phyloP scores from a whole-genome alignment of 2,329 filamentous ascomycete species.

The Elsinoe australis region DNA sequence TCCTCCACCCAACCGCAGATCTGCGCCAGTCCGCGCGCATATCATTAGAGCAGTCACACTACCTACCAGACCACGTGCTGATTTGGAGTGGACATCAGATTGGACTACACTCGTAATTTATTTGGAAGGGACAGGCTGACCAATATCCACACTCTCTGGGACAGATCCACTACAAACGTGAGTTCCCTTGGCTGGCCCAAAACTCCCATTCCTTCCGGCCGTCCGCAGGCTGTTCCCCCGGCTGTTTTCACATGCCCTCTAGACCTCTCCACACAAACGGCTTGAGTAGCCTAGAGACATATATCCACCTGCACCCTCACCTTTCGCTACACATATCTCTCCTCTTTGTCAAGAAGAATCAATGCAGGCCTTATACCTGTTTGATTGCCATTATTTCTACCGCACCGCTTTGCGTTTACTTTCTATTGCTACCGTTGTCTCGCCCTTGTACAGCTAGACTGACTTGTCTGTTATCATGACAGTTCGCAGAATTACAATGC shows the following conservation, averaged over 20 bases:
- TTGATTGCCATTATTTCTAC: constrained; percentile 91
- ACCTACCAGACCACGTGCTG: too few relatives aligned
- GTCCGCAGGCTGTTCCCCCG: background rate
- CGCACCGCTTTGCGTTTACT: constrained; percentile 80
- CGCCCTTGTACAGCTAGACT: constrained; percentile 62
- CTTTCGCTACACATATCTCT: background rate
- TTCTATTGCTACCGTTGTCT: constrained; percentile 71
- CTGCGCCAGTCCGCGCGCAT: too few relatives aligned
- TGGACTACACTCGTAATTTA: too few relatives aligned
- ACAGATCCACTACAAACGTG: too few relatives aligned
- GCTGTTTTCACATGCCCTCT: constrained; percentile 10
- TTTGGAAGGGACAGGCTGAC: too few relatives aligned
- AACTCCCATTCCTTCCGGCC: too few relatives aligned
- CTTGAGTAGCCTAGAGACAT: constrained; percentile 6
- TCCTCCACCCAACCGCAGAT: too few relatives aligned
- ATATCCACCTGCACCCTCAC: constrained; percentile 3
- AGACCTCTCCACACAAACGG: constrained; percentile 11
- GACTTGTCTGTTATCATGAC: constrained; percentile 44
- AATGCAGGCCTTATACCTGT: constrained; percentile 67
- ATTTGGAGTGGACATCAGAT: too few relatives aligned
- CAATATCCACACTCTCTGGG: too few relatives aligned
- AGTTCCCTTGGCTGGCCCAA: too few relatives aligned
- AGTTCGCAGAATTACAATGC: constrained; percentile 64
- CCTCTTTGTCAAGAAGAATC: background rate
- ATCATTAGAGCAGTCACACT: too few relatives aligned